These are phyloP conservation scores for Sphaerosporella brunnea DNA, from an alignment of 495 filamentous ascomycete species.

Conservation along the genomic window DNA sequence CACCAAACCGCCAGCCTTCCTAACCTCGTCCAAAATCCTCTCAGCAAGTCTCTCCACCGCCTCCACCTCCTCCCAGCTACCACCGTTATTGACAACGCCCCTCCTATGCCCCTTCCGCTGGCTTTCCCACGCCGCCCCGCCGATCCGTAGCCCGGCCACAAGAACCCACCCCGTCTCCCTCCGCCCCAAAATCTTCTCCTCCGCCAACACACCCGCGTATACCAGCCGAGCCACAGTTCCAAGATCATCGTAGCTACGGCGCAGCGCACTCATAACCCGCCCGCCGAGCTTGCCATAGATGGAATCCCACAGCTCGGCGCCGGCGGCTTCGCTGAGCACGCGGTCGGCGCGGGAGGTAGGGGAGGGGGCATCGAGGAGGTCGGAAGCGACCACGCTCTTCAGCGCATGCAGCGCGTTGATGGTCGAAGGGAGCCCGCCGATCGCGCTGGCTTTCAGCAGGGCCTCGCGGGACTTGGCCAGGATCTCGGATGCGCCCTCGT, in stretches of 20 bases:
- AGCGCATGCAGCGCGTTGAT: slow-evolving; percentile 38
- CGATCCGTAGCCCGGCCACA: slow-evolving; percentile 37
- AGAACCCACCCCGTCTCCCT: slow-evolving; percentile 37
- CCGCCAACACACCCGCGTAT: slow-evolving; percentile 37
- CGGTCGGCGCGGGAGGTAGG: slow-evolving; percentile 30
- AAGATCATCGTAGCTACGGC: slow-evolving; percentile 36
- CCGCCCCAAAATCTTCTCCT: slow-evolving; percentile 31
- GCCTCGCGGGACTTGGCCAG: slow-evolving; percentile 37
- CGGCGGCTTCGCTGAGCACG: slow-evolving; percentile 32
- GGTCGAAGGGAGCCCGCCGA: slow-evolving; percentile 36
- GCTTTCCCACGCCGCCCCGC: slow-evolving; percentile 30
- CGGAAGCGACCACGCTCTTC: slow-evolving; percentile 31
- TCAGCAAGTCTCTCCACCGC: slow-evolving; percentile 33
- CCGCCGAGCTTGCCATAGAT: slow-evolving; percentile 37
- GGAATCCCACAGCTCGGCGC: slow-evolving; percentile 34
- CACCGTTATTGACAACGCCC: slow-evolving; percentile 38
- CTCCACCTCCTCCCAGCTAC: slow-evolving; percentile 34
- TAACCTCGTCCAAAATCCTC: slow-evolving; percentile 9
- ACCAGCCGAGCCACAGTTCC: slow-evolving; percentile 34
- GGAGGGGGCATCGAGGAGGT: slow-evolving; percentile 34
- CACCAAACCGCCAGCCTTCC: slow-evolving; percentile 7
- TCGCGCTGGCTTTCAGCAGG: slow-evolving; percentile 34
- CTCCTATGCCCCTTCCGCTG: slow-evolving; percentile 7
- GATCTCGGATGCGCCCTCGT: slow-evolving; percentile 24
- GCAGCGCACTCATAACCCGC: slow-evolving; percentile 38